Evolutionary conservation across 495 filamentous ascomycete species (phyloP).

Genomic region (Xylaria scruposa): DNA sequence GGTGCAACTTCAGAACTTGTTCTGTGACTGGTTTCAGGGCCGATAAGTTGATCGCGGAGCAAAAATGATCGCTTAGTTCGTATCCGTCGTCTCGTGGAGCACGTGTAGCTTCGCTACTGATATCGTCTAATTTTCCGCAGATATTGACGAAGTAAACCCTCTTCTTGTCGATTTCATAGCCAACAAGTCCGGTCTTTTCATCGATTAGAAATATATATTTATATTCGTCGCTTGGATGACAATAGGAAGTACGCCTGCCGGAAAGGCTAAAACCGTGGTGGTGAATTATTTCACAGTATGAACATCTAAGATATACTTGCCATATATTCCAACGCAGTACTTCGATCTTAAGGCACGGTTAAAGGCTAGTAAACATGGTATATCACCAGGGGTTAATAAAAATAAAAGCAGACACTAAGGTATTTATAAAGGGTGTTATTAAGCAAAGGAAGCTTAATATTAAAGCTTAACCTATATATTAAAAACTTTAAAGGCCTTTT

Average conservation of each 20-base stretch:
- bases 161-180: conserved; percentile 7
- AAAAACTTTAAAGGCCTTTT: no score
- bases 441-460: no score
- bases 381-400: no score
- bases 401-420: no score
- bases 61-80: neutral
- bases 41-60: neutral
- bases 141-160: neutral
- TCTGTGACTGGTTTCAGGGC: neutral
- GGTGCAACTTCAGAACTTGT: neutral
- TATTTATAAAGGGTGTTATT: no score
- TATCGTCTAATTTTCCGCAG: neutral
- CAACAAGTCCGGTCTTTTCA: neutral
- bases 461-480: no score
- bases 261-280: neutral
- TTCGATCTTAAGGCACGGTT: neutral
- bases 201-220: conserved; percentile 9
- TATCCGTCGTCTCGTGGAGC: neutral
- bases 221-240: neutral
- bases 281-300: neutral
- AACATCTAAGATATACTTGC: neutral
- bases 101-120: neutral
- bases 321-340: neutral
- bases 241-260: neutral
- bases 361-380: no score